Evolutionary conservation across 2,329 filamentous ascomycete species (phyloP).

Genomic region (Epichloe gansuensis): DNA sequence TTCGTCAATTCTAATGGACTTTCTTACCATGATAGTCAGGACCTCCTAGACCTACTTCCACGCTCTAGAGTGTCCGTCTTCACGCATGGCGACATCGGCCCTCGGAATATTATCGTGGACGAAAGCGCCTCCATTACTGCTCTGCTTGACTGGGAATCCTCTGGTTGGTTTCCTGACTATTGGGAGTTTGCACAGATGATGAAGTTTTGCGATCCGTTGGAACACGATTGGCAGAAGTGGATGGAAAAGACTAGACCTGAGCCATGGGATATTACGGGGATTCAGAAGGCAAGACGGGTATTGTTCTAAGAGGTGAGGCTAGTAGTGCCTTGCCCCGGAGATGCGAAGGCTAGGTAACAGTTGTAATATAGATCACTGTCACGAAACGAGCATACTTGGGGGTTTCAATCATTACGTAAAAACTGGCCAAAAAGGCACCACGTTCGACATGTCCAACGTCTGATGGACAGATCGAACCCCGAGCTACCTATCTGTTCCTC

Average conservation of each 20-base stretch:
- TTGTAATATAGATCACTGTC: too few species aligned
- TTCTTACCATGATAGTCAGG: slow-evolving; percentile 5
- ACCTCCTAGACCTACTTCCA: slow-evolving; percentile 1
- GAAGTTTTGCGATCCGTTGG: slow-evolving; percentile 5
- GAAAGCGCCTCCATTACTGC: slow-evolving; percentile 1
- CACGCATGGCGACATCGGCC: slow-evolving; percentile 7
- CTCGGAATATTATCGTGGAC: slow-evolving; percentile 6
- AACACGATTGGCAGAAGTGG: slow-evolving; percentile 7
- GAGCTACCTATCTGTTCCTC: too few species aligned
- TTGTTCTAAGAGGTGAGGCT: not conserved
- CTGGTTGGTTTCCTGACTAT: slow-evolving; percentile 7
- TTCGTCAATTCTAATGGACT: slow-evolving; percentile 7
- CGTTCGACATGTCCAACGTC: too few species aligned
- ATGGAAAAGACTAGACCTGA: slow-evolving; percentile 6
- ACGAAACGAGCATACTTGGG: too few species aligned
- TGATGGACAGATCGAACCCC: too few species aligned
- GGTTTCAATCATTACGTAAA: too few species aligned
- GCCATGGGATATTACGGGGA: slow-evolving; percentile 8
- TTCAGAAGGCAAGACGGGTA: slow-evolving; percentile 1
- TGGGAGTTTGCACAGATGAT: slow-evolving; percentile 8
- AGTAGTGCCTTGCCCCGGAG: too few species aligned
- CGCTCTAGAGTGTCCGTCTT: slow-evolving; percentile 4
- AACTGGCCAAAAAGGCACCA: too few species aligned
- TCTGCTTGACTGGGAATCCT: slow-evolving; percentile 5
- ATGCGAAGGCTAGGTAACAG: too few species aligned